Evolutionary conservation across 768 basidiomycete genomes (phyloP).

Genomic region (Panaeolus papilionaceus): DNA sequence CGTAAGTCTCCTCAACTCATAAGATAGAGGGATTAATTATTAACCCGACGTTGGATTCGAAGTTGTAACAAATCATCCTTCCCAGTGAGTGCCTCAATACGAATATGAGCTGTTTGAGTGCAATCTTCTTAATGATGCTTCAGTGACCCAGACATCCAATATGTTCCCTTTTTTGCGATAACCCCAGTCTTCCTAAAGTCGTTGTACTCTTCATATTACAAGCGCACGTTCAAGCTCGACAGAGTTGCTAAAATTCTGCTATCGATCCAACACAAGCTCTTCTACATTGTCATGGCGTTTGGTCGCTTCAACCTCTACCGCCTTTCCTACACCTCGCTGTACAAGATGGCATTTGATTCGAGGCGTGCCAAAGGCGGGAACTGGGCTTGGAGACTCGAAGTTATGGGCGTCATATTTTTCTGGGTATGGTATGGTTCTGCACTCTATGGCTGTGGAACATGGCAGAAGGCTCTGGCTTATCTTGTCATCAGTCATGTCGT

Average conservation of each 20-base stretch:
- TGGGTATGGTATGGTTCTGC: constrained; percentile 87
- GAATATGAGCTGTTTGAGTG: too few relatives aligned
- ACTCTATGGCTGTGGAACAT: constrained; percentile 72
- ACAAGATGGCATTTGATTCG: constrained; percentile 67
- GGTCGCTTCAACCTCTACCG: constrained; percentile 96
- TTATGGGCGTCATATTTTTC: constrained; percentile 77
- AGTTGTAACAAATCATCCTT: constrained; percentile 97
- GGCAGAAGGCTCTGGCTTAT: constrained; percentile 76
- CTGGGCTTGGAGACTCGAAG: constrained; percentile 83
- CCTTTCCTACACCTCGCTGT: constrained; percentile 81
- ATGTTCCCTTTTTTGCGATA: constrained; percentile 95
- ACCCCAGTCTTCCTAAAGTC: constrained; percentile 85
- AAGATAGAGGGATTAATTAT: too few relatives aligned
- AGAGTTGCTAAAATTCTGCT: constrained; percentile 67
- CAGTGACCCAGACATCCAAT: constrained; percentile 86
- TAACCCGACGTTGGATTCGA: background rate
- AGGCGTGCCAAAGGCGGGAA: constrained; percentile 69
- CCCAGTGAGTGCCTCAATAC: constrained; percentile 65
- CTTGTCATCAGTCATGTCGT: constrained; percentile 84
- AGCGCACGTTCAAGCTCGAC: constrained; percentile 84
- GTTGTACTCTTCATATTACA: constrained; percentile 95
- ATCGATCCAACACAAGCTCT: constrained; percentile 86
- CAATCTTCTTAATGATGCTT: constrained; percentile 23
- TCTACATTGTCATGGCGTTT: constrained; percentile 91
- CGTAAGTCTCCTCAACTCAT: constrained; percentile 52